A percentile compares a stretch with the other conserved stretches of the same genome.
Evolutionary conservation across 345 rosid genomes (phyloP).

Genomic region (Eucalyptus brandiana): DNA sequence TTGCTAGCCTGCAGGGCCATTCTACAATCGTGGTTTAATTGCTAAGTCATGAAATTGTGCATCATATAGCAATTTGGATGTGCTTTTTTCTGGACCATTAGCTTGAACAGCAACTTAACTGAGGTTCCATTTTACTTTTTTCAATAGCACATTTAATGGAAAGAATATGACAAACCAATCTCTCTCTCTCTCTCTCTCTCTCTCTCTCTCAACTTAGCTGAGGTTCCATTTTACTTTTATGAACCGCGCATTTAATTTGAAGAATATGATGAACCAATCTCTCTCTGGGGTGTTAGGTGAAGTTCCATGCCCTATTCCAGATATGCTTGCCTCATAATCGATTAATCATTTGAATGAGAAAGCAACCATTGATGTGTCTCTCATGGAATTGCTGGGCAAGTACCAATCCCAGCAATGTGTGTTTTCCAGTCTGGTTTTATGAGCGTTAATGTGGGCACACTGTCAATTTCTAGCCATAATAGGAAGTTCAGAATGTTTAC

Average conservation of each 20-base stretch:
- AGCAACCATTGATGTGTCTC: not conserved
- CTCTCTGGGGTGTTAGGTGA: not conserved
- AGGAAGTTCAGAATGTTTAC: not conserved
- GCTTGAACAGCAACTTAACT: not conserved
- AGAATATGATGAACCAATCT: not conserved
- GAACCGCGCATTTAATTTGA: not conserved
- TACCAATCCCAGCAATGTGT: not conserved
- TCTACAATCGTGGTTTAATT: not conserved
- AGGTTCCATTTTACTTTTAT: not conserved
- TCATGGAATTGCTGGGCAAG: not conserved
- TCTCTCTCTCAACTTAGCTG: not conserved
- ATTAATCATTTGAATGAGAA: not conserved
- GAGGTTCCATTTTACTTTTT: not conserved
- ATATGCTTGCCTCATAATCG: not conserved
- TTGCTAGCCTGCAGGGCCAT: not conserved
- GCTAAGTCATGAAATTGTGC: not conserved
- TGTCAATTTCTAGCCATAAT: not conserved
- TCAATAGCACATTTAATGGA: not conserved
- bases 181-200: not conserved
- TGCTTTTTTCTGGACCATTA: not conserved
- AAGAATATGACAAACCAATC: not conserved
- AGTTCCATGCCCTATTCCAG: not conserved
- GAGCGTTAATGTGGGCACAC: not conserved
- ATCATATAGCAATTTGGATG: not conserved
- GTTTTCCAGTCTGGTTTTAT: not conserved